A percentile compares a stretch with the other conserved stretches of the same genome.
phyloP scores from a whole-genome alignment of 2,329 filamentous ascomycete genomes.

The Cladosporium sphaerospermum region DNA sequence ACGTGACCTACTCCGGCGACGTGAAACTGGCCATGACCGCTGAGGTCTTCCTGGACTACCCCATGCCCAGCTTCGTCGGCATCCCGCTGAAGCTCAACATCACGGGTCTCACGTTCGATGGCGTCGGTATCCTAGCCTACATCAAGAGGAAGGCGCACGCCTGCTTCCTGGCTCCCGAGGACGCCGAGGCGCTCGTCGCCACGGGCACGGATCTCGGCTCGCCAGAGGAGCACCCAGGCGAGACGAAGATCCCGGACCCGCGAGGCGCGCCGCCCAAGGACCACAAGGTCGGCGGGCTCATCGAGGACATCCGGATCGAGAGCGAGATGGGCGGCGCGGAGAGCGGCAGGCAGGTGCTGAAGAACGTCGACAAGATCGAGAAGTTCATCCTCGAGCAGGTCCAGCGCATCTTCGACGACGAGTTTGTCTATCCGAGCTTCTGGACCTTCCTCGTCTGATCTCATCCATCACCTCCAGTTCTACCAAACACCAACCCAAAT shows the following conservation, averaged over 20 bases:
- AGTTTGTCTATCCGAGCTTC: conserved; percentile 96
- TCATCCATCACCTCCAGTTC: no score
- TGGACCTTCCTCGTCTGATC: conserved; percentile 87
- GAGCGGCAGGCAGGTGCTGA: conserved; percentile 85
- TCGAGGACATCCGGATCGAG: conserved; percentile 92
- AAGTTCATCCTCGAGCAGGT: conserved; percentile 96
- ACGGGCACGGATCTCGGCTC: conserved; percentile 22
- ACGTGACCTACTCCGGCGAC: conserved; percentile 83
- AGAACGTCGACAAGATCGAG: conserved; percentile 98
- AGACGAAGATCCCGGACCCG: conserved; percentile 9
- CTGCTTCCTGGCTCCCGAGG: conserved; percentile 88
- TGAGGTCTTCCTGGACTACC: conserved; percentile 93
- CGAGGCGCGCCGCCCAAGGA: conserved; percentile 14
- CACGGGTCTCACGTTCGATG: conserved; percentile 90
- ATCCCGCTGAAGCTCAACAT: conserved; percentile 93
- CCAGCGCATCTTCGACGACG: conserved; percentile 93
- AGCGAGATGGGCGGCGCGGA: conserved; percentile 95
- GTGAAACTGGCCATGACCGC: conserved; percentile 84
- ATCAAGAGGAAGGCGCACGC: conserved; percentile 87
- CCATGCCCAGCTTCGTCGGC: conserved; percentile 95
- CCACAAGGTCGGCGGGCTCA: conserved; percentile 55
- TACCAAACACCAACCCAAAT: neutral
- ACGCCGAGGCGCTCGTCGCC: conserved; percentile 63
- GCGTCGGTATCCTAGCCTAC: conserved; percentile 84
- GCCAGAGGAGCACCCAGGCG: conserved; percentile 15